A percentile compares a stretch with the other conserved stretches of the same genome.
These are phyloP conservation scores for Trichoderma simmonsii DNA, from an alignment of 2,329 filamentous ascomycete species.

Conservation along the genomic window DNA sequence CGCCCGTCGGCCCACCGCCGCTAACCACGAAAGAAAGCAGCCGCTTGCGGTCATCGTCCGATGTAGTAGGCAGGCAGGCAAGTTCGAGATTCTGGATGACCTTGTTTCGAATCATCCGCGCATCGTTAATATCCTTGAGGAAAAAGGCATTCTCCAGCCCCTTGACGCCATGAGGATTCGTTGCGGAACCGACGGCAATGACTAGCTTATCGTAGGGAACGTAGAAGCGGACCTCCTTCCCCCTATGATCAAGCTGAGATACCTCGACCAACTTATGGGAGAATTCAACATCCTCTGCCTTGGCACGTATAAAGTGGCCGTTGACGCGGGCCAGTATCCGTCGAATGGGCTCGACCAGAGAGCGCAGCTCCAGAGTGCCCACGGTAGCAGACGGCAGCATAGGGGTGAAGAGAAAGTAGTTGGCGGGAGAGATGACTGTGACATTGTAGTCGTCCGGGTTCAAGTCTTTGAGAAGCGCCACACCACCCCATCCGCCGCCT, in stretches of 20 bases:
- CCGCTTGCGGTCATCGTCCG: conserved; percentile 80
- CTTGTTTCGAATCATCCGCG: conserved; percentile 81
- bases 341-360: conserved; percentile 87
- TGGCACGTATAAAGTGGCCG: conserved; percentile 87
- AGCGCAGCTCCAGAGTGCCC: conserved; percentile 86
- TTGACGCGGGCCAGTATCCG: conserved; percentile 73
- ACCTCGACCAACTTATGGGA: conserved; percentile 88
- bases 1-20: conserved; percentile 91
- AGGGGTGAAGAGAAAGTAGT: conserved; percentile 97
- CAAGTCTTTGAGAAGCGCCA: conserved; percentile 85
- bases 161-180: conserved; percentile 93
- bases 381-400: conserved; percentile 98
- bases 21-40: conserved; percentile 94
- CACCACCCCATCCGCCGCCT: conserved; percentile 92
- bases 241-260: conserved; percentile 65
- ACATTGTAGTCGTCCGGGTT: conserved; percentile 92
- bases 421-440: conserved; percentile 88
- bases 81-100: conserved; percentile 87
- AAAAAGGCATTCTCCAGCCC: conserved; percentile 92
- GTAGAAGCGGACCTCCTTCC: conserved; percentile 80
- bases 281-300: conserved; percentile 86
- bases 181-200: conserved; percentile 84
- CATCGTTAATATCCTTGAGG: conserved; percentile 92
- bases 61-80: conserved; percentile 88
- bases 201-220: conserved; percentile 97